Conservation (phyloP, 2,329 filamentous ascomycete genomes). For the Hypoxylon rubiginosum region DNA sequence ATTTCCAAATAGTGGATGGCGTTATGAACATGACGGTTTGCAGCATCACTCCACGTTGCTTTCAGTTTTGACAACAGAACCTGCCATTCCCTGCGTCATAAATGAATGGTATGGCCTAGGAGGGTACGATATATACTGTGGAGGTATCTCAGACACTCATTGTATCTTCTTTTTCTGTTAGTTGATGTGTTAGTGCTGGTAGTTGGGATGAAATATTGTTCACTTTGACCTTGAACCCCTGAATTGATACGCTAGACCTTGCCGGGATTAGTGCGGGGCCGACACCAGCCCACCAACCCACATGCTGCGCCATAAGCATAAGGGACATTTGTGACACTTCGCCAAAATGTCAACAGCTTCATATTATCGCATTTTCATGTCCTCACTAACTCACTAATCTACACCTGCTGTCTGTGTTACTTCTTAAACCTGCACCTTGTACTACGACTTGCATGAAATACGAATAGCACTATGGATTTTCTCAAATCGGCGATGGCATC, state of each 20-base stretch:
- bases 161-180: no score
- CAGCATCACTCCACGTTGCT: not conserved
- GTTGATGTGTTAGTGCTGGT: no score
- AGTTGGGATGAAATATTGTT: no score
- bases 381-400: not conserved
- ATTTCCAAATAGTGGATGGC: not conserved
- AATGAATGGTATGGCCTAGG: no score
- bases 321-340: slow-evolving; percentile 25
- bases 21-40: not conserved
- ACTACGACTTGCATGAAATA: slow-evolving; percentile 32
- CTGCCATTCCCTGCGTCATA: not conserved
- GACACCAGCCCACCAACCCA: slow-evolving; percentile 6
- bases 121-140: no score
- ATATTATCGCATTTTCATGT: not conserved
- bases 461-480: slow-evolving; percentile 81
- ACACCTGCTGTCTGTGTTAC: not conserved
- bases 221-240: not conserved
- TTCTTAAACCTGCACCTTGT: not conserved
- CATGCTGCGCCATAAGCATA: slow-evolving; percentile 8
- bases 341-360: slow-evolving; percentile 1
- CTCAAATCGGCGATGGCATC: slow-evolving; percentile 97
- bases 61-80: not conserved
- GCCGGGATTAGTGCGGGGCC: slow-evolving; percentile 42
- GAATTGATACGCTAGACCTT: slow-evolving; percentile 8
- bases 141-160: no score